Evolutionary conservation across 148 eudicot species (phyloP), one percentile per base, ranked within the genome.

Genomic region (Heliamphora exappendiculata): DNA sequence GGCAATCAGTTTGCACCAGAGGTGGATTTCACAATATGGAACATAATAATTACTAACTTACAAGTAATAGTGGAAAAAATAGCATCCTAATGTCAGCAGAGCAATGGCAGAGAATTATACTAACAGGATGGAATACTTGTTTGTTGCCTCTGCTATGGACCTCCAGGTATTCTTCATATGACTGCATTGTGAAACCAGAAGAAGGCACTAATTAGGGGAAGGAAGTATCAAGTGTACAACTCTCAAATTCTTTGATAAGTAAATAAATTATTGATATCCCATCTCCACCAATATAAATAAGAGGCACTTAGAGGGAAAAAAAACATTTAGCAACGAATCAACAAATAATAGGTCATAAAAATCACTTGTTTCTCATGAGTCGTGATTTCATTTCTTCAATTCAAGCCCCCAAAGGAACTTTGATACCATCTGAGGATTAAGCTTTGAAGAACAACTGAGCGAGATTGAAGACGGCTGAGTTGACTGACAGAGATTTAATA

Each of bases 81-180:
- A 74, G 45, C 28, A 58, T 24, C 14, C 19, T 24, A 60, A 53
- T 7, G 54, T 29, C 37, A 59, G 7, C 17, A 70, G 22, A 69
- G 53, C 44, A 3, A 77, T 63, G 44, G 34, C 33, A 75, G 70
- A 69, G 20, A 66, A 64, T 57, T 58, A 66, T 81, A 88, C 92
- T 88, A 44, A 89, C 89, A 77, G 79, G 78, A 55, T 81, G 86
- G 70, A 76, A 53, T 60, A 78, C 74, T 72, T 80, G 84, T 78
- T 81, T 86, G 80, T 53, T 81, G 75, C 88, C 66, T 86, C 78
- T 86, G 75, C 80, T 80, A 82, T 88, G 91, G 79, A 87, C 94
- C 82, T 88, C 94, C 83, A 92, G 76, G 75, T 92, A 92, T 62
- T 92, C 97, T 83, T 92, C 97, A 82, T 92, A 92, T 55, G 94